A percentile compares a stretch with the other conserved stretches of the same genome.
Evolutionary conservation across 345 rosid species (phyloP).

Genomic region (Cochlearia excelsa): DNA sequence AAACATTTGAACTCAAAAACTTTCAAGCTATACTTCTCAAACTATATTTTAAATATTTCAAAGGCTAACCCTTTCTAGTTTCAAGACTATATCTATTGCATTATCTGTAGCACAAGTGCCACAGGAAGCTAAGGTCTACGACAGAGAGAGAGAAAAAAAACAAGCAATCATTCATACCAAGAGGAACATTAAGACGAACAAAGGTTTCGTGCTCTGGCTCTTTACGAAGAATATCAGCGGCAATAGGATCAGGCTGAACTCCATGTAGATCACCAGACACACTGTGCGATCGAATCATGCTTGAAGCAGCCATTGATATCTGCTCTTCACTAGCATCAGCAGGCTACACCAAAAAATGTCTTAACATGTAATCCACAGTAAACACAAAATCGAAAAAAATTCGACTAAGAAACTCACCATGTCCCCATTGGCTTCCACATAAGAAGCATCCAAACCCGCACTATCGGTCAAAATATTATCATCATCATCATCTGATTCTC

Average conservation of each 20-base stretch:
- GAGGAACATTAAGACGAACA: slow-evolving; percentile 73
- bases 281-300: slow-evolving; percentile 93
- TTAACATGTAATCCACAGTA: slow-evolving; percentile 8
- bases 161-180: slow-evolving; percentile 47
- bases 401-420: slow-evolving; percentile 55
- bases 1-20: too few relatives aligned
- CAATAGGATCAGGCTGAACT: slow-evolving; percentile 97
- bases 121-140: slow-evolving; percentile 6
- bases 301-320: slow-evolving; percentile 58
- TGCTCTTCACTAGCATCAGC: slow-evolving; percentile 60
- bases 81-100: background rate
- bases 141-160: background rate
- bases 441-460: slow-evolving; percentile 57
- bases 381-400: slow-evolving; percentile 3
- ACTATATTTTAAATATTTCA: too few relatives aligned
- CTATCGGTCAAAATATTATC: slow-evolving; percentile 49
- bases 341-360: slow-evolving; percentile 20
- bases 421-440: slow-evolving; percentile 64
- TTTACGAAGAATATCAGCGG: slow-evolving; percentile 96
- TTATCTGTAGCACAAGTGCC: slow-evolving; percentile 12
- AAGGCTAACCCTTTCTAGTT: background rate
- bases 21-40: too few relatives aligned
- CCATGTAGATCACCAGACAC: slow-evolving; percentile 95
- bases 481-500: slow-evolving; percentile 94
- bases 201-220: slow-evolving; percentile 98